Conservation (phyloP, 345 rosid species). For the Acer saccharum region DNA sequence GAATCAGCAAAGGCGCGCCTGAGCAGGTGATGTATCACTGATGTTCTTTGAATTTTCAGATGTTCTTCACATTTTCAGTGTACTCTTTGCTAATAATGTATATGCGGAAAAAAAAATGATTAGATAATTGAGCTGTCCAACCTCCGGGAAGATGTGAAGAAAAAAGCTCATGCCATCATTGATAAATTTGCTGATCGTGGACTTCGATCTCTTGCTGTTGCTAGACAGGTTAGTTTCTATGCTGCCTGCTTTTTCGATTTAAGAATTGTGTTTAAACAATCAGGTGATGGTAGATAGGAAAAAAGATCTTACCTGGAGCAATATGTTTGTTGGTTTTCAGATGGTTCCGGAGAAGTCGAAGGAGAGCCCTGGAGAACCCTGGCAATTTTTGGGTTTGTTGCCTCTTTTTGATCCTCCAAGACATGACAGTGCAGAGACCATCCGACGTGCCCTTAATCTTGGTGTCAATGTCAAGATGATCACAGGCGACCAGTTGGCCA, state of each 20-base stretch:
- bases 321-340: conserved; percentile 33
- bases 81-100: not conserved
- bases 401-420: conserved; percentile 98
- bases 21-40: conserved; percentile 55
- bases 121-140: conserved; percentile 77
- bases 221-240: conserved; percentile 53
- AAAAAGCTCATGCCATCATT: conserved; percentile 74
- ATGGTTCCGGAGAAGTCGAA: conserved; percentile 59
- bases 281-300: not conserved
- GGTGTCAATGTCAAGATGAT: conserved; percentile 97
- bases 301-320: not conserved
- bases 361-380: conserved; percentile 76
- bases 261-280: not conserved
- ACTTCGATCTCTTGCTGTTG: conserved; percentile 76
- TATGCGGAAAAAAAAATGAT: not conserved
- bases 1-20: conserved; percentile 86
- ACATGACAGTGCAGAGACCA: conserved; percentile 96
- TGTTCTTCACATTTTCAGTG: not conserved
- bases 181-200: conserved; percentile 90
- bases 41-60: no score
- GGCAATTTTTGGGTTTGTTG: conserved; percentile 85
- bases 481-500: conserved; percentile 93
- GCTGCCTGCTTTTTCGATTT: not conserved
- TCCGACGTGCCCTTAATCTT: conserved; percentile 78
- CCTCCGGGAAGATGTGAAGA: conserved; percentile 57